Evolutionary conservation across 495 filamentous ascomycete species (phyloP).

Genomic region (Aspergillus coremiiformis): DNA sequence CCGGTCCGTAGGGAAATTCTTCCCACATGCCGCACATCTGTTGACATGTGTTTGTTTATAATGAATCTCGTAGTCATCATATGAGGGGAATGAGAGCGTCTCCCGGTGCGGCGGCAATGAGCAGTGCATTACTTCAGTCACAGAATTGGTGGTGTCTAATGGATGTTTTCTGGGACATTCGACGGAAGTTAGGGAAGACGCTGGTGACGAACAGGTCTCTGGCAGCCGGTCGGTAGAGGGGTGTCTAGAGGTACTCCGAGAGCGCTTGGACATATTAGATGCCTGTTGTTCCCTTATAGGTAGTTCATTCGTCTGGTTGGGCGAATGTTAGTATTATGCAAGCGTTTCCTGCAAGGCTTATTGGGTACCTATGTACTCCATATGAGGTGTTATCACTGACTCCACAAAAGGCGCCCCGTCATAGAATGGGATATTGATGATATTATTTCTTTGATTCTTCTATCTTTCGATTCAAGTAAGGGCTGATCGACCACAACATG

Average conservation of each 20-base stretch:
- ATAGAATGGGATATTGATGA: neutral
- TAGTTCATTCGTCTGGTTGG: neutral
- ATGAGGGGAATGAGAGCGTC: conserved; percentile 59
- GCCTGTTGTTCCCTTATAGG: neutral
- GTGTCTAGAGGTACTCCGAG: conserved; percentile 42
- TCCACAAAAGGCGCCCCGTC: neutral
- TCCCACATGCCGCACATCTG: conserved; percentile 72
- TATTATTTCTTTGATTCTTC: conserved; percentile 1
- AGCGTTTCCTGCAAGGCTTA: neutral
- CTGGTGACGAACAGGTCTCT: conserved; percentile 17
- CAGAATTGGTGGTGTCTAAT: conserved; percentile 13
- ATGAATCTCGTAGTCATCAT: conserved; percentile 81
- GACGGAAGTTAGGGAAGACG: conserved; percentile 13
- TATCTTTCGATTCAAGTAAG: neutral
- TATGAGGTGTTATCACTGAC: neutral
- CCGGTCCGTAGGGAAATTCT: conserved; percentile 65
- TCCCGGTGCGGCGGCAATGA: conserved; percentile 71
- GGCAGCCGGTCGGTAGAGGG: conserved; percentile 14
- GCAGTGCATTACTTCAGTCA: conserved; percentile 57
- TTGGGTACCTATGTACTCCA: neutral
- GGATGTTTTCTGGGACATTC: conserved; percentile 24
- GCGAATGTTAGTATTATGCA: neutral
- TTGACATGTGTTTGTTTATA: conserved; percentile 76
- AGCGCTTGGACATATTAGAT: conserved; percentile 53
- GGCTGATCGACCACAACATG: too few species aligned